Evolutionary conservation across 495 filamentous ascomycete species (phyloP), one percentile per base, ranked within the genome.

Genomic region (Beverwykella pulmonaria): DNA sequence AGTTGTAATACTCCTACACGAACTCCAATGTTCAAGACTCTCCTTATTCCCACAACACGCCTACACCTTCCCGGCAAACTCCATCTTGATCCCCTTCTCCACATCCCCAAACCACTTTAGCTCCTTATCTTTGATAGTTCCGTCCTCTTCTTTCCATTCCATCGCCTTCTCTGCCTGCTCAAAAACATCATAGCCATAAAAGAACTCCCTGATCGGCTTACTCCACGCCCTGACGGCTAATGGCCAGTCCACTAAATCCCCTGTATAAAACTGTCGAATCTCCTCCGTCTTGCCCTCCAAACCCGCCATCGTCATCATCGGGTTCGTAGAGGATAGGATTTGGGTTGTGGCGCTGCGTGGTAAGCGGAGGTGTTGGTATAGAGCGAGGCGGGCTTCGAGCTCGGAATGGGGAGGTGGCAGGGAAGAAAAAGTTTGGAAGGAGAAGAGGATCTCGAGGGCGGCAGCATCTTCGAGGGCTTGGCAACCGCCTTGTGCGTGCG

Each of bases 381-480:
- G 26, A 8, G 47, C 10, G 17, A 71, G 49, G 22, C 58, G 23
- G 22, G 23, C 15, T 14, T 30, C 8, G 3, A 64, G 53, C 10
- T 26, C 23, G 52, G 36, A 4, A 5, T 54, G 8, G 27, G 8
- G 41, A 29, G 50, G 20, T 15, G 14, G 23, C 30, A 15, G 25
- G 19, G 27, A 7, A 29, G 26, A 15, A 25, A 29, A 55, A n/a
- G 23, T 10, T 23, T 27, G 47, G 17, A 20, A 23, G 34, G 17
- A 12, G n/a, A 74, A 65, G 9, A 74, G 61, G 20, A 70, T 59
- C 54, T 68, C 72, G 1, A 71, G 55, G 1, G 72, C 67, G 9
- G 59, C 72, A 5, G 63, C 72, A 49, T 74, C 72, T 63, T 74
- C 72, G 19, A 74, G 26, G 0, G 66, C 59, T 17, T 34, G 44